phyloP scores from a whole-genome alignment of 164 flowering plant species.

The Nymphaea colorata region DNA sequence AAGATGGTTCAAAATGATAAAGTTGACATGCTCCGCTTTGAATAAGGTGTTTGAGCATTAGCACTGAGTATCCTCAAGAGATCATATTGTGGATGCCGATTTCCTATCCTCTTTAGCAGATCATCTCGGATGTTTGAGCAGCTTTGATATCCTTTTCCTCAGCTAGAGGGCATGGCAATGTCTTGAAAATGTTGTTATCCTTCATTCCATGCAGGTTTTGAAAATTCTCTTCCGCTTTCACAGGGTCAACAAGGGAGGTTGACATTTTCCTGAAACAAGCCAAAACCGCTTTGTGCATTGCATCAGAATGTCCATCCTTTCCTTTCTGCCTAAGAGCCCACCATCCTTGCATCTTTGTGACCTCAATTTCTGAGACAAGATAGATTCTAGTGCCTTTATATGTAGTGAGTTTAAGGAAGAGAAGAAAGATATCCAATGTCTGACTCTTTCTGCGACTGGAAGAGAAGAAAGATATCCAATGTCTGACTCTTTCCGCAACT shows the following conservation, averaged over 20 bases:
- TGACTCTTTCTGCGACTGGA: slow-evolving; percentile 50
- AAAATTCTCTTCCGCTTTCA: slow-evolving; percentile 65
- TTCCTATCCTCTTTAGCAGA: slow-evolving; percentile 38
- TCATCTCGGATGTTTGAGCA: slow-evolving; percentile 33
- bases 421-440: slow-evolving; percentile 71
- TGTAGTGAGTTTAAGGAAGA: slow-evolving; percentile 52
- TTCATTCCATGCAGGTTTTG: slow-evolving; percentile 47
- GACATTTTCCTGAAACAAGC: slow-evolving; percentile 46
- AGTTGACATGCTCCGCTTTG: slow-evolving; percentile 48
- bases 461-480: slow-evolving; percentile 77
- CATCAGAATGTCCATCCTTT: slow-evolving; percentile 47
- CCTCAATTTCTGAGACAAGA: slow-evolving; percentile 79
- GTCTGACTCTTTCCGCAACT: slow-evolving; percentile 52
- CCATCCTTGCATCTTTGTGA: slow-evolving; percentile 56
- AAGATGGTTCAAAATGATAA: slow-evolving; percentile 34
- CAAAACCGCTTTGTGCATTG: slow-evolving; percentile 24
- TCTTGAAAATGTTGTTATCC: slow-evolving; percentile 41
- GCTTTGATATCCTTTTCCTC: slow-evolving; percentile 13
- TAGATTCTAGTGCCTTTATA: slow-evolving; percentile 51
- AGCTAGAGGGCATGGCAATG: slow-evolving; percentile 31
- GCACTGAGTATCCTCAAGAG: slow-evolving; percentile 46
- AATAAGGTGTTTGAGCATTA: slow-evolving; percentile 60
- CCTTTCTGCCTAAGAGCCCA: slow-evolving; percentile 36
- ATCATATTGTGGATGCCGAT: slow-evolving; percentile 43
- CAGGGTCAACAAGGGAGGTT: slow-evolving; percentile 52